phyloP scores from a whole-genome alignment of 495 filamentous ascomycete genomes.

The Trichoderma gamsii region DNA sequence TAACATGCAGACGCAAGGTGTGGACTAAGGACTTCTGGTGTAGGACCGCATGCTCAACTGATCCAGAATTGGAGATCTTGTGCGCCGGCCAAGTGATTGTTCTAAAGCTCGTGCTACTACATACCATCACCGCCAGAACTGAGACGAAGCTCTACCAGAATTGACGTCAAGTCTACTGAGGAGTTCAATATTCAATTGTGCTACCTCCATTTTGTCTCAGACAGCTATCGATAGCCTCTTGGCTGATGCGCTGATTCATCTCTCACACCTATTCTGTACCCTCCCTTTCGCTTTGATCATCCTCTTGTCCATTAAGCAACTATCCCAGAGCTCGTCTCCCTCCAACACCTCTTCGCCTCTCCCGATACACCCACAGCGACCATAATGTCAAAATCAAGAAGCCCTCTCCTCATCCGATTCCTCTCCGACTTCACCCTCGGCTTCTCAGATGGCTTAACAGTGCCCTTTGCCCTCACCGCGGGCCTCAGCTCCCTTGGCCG shows the following conservation, averaged over 20 bases:
- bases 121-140: background rate
- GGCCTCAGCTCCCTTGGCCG: conserved; percentile 55
- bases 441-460: conserved; percentile 58
- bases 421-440: conserved; percentile 45
- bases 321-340: no score
- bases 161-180: no score
- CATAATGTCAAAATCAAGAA: conserved; percentile 7
- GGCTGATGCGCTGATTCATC: no score
- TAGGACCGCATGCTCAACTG: background rate
- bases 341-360: no score
- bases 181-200: no score
- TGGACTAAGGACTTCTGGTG: background rate
- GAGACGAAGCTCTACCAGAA: no score
- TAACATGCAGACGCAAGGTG: conserved; percentile 6
- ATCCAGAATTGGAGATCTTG: background rate
- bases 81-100: background rate
- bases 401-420: conserved; percentile 24
- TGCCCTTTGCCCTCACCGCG: conserved; percentile 60
- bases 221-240: no score
- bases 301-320: no score
- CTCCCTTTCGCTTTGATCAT: no score
- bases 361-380: background rate
- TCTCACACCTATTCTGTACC: no score
- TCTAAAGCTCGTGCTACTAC: background rate
- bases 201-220: no score